A percentile compares a stretch with the other conserved stretches of the same genome.
Evolutionary conservation across 768 basidiomycete species (phyloP).

Genomic region (Kwoniella mangroviensis): DNA sequence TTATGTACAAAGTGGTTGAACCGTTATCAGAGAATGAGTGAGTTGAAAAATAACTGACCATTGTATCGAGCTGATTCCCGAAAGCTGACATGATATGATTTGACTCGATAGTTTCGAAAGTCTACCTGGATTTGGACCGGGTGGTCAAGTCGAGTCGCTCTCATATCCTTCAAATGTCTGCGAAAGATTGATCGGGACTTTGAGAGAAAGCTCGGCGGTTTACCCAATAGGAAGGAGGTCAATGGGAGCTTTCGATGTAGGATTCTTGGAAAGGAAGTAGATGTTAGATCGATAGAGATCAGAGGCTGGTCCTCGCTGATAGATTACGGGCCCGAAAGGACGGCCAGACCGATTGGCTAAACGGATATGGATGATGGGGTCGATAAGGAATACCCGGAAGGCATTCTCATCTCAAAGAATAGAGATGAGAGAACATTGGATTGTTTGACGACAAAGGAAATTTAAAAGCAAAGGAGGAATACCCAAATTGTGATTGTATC

Average conservation of each 20-base stretch:
- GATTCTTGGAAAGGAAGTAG: slow-evolving; percentile 53
- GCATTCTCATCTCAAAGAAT: too few relatives aligned
- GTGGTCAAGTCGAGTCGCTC: slow-evolving; percentile 85
- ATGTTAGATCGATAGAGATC: slow-evolving; percentile 7
- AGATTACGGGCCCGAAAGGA: too few relatives aligned
- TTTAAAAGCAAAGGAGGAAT: too few relatives aligned
- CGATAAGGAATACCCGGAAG: too few relatives aligned
- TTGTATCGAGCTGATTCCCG: not conserved
- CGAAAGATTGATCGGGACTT: slow-evolving; percentile 68
- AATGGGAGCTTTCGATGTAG: slow-evolving; percentile 54
- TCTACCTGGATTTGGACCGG: slow-evolving; percentile 74
- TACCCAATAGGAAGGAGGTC: slow-evolving; percentile 49
- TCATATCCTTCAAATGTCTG: slow-evolving; percentile 81
- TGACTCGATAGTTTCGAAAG: slow-evolving; percentile 59
- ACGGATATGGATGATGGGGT: too few relatives aligned
- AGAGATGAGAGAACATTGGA: too few relatives aligned
- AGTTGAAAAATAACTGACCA: not conserved
- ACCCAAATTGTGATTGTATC: too few relatives aligned
- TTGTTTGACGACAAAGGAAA: too few relatives aligned
- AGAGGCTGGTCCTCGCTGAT: not conserved
- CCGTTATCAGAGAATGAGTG: slow-evolving; percentile 14
- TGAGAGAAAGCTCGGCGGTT: slow-evolving; percentile 70
- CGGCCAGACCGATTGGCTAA: too few relatives aligned
- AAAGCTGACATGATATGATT: not conserved
- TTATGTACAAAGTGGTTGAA: slow-evolving; percentile 75